These are phyloP conservation scores for Monoraphidium neglectum DNA, from an alignment of 139 green algal species.

Conservation along the genomic window DNA sequence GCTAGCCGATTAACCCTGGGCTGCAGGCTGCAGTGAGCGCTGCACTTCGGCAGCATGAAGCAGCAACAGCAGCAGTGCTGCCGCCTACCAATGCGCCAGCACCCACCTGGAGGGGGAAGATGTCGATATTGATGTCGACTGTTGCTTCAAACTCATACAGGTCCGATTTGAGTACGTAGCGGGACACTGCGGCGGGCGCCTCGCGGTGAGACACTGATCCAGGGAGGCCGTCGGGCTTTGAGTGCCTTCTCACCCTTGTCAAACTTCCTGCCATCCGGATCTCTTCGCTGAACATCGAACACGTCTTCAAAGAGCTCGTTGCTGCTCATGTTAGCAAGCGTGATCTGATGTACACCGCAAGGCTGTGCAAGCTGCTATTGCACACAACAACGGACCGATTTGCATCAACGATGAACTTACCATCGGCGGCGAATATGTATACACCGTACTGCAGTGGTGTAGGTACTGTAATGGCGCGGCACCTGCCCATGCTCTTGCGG, in stretches of 20 bases:
- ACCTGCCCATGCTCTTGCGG: constrained; percentile 34
- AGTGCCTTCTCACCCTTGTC: constrained; percentile 68
- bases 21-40: too few relatives aligned
- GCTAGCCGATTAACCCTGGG: too few relatives aligned
- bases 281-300: constrained; percentile 88
- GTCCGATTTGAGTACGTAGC: constrained; percentile 77
- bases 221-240: neutral
- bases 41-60: too few relatives aligned
- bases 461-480: too few relatives aligned
- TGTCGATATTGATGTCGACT: constrained; percentile 93
- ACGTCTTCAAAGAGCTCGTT: constrained; percentile 87
- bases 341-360: too few relatives aligned
- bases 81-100: too few relatives aligned
- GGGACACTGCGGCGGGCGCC: constrained; percentile 70
- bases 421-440: too few relatives aligned
- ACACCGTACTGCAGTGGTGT: too few relatives aligned
- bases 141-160: constrained; percentile 93
- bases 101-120: constrained; percentile 86
- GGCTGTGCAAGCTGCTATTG: too few relatives aligned
- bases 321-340: neutral
- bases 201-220: neutral
- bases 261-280: constrained; percentile 97
- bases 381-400: too few relatives aligned
- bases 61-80: too few relatives aligned
- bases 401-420: too few relatives aligned